Percentiles rank a stretch among this genome's conserved stretches.
Conservation (phyloP, 208 protist genomes). For the Acanthamoeba sp. region DNA sequence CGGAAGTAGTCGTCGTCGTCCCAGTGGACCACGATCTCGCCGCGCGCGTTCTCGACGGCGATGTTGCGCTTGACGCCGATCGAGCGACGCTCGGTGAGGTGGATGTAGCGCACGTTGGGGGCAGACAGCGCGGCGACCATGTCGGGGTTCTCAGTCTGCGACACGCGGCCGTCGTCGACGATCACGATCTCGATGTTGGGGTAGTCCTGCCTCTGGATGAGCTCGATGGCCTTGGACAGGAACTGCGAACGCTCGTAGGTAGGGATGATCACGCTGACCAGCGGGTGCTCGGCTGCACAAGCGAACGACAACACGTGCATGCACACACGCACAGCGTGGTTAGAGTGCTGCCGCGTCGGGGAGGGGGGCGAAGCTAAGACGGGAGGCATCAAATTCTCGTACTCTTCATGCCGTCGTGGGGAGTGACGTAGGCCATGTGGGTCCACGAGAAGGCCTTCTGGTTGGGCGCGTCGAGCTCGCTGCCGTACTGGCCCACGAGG, state of each 20-base stretch:
- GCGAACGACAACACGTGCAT: not conserved
- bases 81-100: slow-evolving; percentile 30
- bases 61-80: slow-evolving; percentile 57
- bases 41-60: not conserved
- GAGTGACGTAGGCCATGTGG: slow-evolving; percentile 24
- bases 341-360: no score
- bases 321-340: not conserved
- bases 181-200: slow-evolving; percentile 25
- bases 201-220: slow-evolving; percentile 40
- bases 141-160: not conserved
- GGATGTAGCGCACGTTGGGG: slow-evolving; percentile 5
- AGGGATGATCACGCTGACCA: slow-evolving; percentile 33
- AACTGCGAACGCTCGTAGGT: slow-evolving; percentile 39
- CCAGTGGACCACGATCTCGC: slow-evolving; percentile 47
- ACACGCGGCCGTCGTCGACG: slow-evolving; percentile 23
- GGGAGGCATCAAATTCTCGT: no score
- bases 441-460: slow-evolving; percentile 44
- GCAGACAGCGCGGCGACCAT: not conserved
- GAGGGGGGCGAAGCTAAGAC: no score
- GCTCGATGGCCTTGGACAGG: slow-evolving; percentile 16
- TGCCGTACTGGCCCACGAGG: slow-evolving; percentile 41
- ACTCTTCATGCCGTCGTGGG: slow-evolving; percentile 11
- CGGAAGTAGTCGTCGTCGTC: slow-evolving; percentile 54
- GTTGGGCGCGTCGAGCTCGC: slow-evolving; percentile 27
- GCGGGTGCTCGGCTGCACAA: not conserved